Evolutionary conservation across 2,329 filamentous ascomycete species (phyloP), one percentile per base, ranked within the genome.

Genomic region (Pseudogymnoascus sp.): DNA sequence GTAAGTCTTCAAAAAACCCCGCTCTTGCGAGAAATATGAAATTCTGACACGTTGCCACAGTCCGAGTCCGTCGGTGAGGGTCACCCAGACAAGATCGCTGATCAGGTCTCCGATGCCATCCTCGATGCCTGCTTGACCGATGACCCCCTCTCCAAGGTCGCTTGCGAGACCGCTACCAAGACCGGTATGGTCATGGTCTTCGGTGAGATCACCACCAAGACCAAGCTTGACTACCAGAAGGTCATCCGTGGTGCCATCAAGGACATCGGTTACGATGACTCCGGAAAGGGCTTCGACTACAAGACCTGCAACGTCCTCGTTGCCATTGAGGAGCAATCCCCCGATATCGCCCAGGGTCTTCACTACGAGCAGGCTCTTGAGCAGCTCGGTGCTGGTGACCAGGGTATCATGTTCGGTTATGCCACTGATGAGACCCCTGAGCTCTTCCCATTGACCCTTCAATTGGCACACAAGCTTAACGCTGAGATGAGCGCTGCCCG

Each of bases 341-440:
- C 93, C 74, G 94, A 99, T 79, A 99, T 99, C 75, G 94, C 94
- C 72, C 94, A 97, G 82, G 94, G 94, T 84, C 91, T 99, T 64
- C 91, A 97, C 84, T 96, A 96, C 79, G 94, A 99, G 70, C 85
- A 97, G 83, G 92, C 91, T 70, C 89, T 99, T 60, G 94, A 99
- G 87, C 88, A 96, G 81, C 88, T 99, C 69, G 94, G 94, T 79
- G 94, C 94, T 67, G 94, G 94, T 89, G 94, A 99, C 81, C 94
- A 99, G 84, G 94, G 94, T 84, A 97, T 99, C 84, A 99, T 99
- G 94, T 99, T 99, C 80, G 94, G 94, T 74, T 99, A 99, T 85
- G 94, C 94, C 78, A 96, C 94, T 74, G 94, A 99, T 75, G 94
- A 99, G 86, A 97, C 94, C 73, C 92, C 93, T 67, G 94, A 99